These are phyloP conservation scores for Murraya koenigii DNA, from an alignment of 345 rosid species.

Conservation along the genomic window DNA sequence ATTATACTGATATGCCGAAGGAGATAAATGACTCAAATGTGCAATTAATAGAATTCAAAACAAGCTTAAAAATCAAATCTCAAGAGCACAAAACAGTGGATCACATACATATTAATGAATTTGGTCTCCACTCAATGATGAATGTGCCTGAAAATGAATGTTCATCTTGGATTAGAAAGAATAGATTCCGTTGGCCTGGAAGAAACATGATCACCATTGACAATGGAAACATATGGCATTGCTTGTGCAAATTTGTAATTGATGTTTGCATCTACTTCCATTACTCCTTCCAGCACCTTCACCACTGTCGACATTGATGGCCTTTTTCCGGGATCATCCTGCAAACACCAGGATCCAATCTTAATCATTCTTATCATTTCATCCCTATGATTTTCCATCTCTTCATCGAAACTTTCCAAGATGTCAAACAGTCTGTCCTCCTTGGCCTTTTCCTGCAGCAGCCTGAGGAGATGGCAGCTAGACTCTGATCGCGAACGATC, in stretches of 20 bases:
- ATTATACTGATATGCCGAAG: background rate
- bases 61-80: background rate
- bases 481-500: conserved; percentile 12
- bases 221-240: background rate
- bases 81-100: background rate
- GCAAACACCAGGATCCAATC: conserved; percentile 33
- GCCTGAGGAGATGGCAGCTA: conserved; percentile 20
- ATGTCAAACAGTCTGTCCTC: conserved; percentile 24
- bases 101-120: background rate
- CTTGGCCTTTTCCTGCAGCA: conserved; percentile 21
- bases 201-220: background rate
- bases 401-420: conserved; percentile 14
- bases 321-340: conserved; percentile 25
- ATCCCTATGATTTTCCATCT: conserved; percentile 11
- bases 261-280: conserved; percentile 6
- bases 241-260: conserved; percentile 1
- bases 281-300: conserved; percentile 29
- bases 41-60: background rate
- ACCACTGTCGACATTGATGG: conserved; percentile 35
- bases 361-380: conserved; percentile 20
- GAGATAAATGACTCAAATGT: background rate
- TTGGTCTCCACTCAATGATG: background rate
- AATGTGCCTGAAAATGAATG: background rate
- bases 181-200: background rate
- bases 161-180: conserved; percentile 22